Base-by-base conservation (phyloP, 192 early-diverging fungal species). In the Gigaspora rosea region DNA sequence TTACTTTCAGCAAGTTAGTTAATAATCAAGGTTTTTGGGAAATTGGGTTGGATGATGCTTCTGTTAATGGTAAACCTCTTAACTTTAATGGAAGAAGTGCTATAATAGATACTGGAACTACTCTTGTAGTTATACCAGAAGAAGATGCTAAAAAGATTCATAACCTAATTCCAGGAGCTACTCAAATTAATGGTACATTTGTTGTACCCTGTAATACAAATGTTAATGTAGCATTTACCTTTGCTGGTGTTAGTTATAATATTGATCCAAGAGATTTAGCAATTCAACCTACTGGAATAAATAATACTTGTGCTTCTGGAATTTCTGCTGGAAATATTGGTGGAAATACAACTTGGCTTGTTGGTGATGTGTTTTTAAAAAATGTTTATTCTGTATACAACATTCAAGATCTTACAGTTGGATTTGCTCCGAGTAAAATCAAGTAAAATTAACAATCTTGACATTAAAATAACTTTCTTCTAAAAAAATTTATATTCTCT, bases 91-190 rank as follows among this genome's bases (percentile, higher is more conserved):
- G 36, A 41, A 52, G 61, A 1, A 33, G 56, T 16, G 76, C 85
- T 13, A 84, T 86, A n/a, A 83, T 90, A 12, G 88, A 90, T 72
- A 88, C 87, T 8, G 88, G 88, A 8, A 90, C 88, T 41, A 81
- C 87, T 3, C 63, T 83, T 3, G 79, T 87, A 71, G 72, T 92
- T 80, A 51, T 87, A 1, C 86, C 88, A 7, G n/a, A 76, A 12
- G 20, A 52, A 0, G 66, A 82, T 16, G 65, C 83, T 0, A 61
- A 82, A 0, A 62, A 62, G n/a, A 78, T 89, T 49, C 86, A 89
- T 76, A 52, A 59, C 0, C 67, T 20, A 0, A 87, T 89, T 48
- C 81, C 83, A 7, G 79, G 80, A 11, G 80, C 86, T n/a, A 9
- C 8, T 2, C 71, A 77, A 18, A 27, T 57, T 20, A 63, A 69